These are phyloP conservation scores for Beauveria sp. DNA, from an alignment of 2,329 filamentous ascomycete species.

Conservation along the genomic window DNA sequence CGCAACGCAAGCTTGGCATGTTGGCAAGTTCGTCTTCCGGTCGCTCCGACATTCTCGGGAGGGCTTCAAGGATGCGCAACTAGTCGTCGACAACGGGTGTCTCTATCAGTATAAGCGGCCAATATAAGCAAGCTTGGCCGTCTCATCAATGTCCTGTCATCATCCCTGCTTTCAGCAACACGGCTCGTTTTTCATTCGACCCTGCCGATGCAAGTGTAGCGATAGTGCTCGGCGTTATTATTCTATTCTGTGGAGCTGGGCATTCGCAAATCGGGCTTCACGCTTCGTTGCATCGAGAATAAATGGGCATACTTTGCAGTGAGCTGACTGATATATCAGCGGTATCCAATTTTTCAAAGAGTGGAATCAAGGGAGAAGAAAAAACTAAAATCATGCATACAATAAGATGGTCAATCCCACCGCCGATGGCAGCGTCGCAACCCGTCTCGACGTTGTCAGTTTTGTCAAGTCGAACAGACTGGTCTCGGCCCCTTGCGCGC, in stretches of 20 bases:
- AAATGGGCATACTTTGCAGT: too few relatives aligned
- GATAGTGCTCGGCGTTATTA: not conserved
- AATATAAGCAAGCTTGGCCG: not conserved
- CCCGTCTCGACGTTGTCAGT: slow-evolving; percentile 28
- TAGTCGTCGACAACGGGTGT: too few relatives aligned
- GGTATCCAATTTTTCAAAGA: not conserved
- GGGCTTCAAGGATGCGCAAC: too few relatives aligned
- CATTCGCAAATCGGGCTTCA: not conserved
- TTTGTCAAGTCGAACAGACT: slow-evolving; percentile 23
- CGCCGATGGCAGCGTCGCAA: slow-evolving; percentile 17
- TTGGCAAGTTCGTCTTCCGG: too few relatives aligned
- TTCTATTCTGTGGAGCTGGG: not conserved
- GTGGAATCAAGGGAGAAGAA: not conserved
- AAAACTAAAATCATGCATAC: slow-evolving; percentile 17
- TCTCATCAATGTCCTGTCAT: not conserved
- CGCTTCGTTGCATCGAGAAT: not conserved
- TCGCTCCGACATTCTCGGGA: too few relatives aligned
- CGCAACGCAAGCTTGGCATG: too few relatives aligned
- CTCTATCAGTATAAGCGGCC: too few relatives aligned
- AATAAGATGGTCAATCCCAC: slow-evolving; percentile 28
- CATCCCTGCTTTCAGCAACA: too few relatives aligned
- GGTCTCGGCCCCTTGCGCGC: slow-evolving; percentile 27
- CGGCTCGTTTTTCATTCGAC: not conserved
- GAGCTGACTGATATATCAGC: not conserved
- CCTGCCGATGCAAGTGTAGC: not conserved